Evolutionary conservation across 495 filamentous ascomycete species (phyloP).

Genomic region (Ascobolus immersus): DNA sequence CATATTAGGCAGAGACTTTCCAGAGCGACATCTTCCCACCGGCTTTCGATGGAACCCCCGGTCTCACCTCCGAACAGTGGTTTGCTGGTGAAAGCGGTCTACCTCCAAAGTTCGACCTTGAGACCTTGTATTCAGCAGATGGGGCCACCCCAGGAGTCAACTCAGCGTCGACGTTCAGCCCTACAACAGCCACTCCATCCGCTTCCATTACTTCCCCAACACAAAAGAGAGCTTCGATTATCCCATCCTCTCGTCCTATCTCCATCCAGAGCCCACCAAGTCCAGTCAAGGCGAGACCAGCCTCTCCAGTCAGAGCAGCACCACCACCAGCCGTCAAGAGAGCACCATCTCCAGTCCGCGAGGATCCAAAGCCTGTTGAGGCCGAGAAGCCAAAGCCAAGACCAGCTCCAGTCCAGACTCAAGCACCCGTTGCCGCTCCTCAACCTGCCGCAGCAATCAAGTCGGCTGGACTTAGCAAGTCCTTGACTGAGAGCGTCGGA

Average conservation of each 20-base stretch:
- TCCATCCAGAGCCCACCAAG: slow-evolving; percentile 24
- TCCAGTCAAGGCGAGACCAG: slow-evolving; percentile 27
- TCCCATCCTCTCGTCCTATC: too few species aligned
- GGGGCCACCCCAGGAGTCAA: too few species aligned
- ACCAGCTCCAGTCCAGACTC: too few species aligned
- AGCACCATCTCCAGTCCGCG: slow-evolving; percentile 14
- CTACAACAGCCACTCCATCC: too few species aligned
- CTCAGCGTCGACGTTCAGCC: too few species aligned
- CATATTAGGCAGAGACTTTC: slow-evolving; percentile 58
- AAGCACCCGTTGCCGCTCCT: too few species aligned
- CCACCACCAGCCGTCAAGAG: slow-evolving; percentile 17
- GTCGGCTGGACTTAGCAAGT: slow-evolving; percentile 5
- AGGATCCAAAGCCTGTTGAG: slow-evolving; percentile 15
- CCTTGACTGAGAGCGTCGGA: slow-evolving; percentile 14
- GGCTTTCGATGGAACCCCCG: slow-evolving; percentile 46
- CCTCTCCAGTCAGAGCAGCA: slow-evolving; percentile 7
- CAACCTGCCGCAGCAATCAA: slow-evolving; percentile 16
- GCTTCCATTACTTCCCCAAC: too few species aligned
- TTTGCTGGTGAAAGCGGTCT: slow-evolving; percentile 56
- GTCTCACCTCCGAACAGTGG: slow-evolving; percentile 61
- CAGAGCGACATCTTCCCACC: slow-evolving; percentile 93
- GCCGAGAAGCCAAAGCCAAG: too few species aligned
- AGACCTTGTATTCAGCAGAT: slow-evolving; percentile 51
- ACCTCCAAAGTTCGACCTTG: slow-evolving; percentile 76
- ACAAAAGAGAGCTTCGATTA: too few species aligned